Evolutionary conservation across 2,329 filamentous ascomycete species (phyloP).

Genomic region (Fonsecaea monophora): DNA sequence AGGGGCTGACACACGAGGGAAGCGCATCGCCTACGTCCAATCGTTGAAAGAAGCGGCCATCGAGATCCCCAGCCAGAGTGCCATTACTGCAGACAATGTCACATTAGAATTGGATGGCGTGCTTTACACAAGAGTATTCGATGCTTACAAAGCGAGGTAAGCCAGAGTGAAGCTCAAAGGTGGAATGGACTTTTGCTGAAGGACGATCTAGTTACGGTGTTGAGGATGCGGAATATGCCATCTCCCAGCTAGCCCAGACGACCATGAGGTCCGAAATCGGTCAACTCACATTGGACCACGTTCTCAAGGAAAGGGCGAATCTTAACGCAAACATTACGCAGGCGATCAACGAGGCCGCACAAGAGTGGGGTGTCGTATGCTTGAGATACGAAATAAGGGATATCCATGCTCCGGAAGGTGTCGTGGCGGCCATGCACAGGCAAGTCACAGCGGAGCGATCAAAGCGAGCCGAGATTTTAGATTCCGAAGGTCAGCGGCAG

Average conservation of each 20-base stretch:
- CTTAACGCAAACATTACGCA: conserved; percentile 99
- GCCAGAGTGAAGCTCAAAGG: conserved; percentile 35
- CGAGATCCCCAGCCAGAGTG: conserved; percentile 96
- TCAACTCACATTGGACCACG: conserved; percentile 93
- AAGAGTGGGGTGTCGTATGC: conserved; percentile 96
- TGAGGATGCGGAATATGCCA: conserved; percentile 98
- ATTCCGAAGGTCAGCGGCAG: conserved; percentile 95
- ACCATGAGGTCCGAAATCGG: conserved; percentile 99
- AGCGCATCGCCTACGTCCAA: conserved; percentile 94
- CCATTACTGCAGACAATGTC: conserved; percentile 98
- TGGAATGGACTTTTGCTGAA: conserved; percentile 13
- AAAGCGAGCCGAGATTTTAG: conserved; percentile 96
- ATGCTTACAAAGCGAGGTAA: conserved; percentile 95
- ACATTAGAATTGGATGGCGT: conserved; percentile 96
- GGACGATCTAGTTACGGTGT: conserved; percentile 78
- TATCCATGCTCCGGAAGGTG: conserved; percentile 91
- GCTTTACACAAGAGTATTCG: conserved; percentile 92
- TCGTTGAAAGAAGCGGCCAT: conserved; percentile 94
- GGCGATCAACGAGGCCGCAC: conserved; percentile 96
- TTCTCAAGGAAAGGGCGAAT: conserved; percentile 93
- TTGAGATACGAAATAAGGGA: conserved; percentile 97
- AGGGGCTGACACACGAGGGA: conserved; percentile 11
- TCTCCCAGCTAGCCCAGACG: conserved; percentile 95
- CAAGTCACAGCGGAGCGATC: conserved; percentile 97
- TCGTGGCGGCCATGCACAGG: conserved; percentile 97